Percentiles rank a stretch among this genome's conserved stretches.
phyloP scores from a whole-genome alignment of 23 red algal genomes.

The Porphyridium purpureum region DNA sequence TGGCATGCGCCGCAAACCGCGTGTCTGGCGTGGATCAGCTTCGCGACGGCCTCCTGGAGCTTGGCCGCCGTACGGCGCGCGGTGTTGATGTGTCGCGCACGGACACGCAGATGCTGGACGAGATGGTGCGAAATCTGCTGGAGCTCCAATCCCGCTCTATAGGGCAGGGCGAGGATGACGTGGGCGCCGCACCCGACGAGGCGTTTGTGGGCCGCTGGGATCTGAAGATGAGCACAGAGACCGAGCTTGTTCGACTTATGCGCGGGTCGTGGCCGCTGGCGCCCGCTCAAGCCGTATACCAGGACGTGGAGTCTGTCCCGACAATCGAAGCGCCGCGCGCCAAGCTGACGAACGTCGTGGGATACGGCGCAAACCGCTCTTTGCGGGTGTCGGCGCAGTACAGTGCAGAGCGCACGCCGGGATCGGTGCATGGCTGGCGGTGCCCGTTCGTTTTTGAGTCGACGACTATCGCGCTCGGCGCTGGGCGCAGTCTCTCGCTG shows the following conservation, averaged over 20 bases:
- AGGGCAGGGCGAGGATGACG: not conserved
- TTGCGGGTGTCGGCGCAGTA: not conserved
- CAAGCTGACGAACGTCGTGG: not conserved
- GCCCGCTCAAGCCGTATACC: not conserved
- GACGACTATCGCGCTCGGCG: not conserved
- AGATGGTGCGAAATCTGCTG: not conserved
- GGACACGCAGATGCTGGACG: not conserved
- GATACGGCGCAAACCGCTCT: not conserved
- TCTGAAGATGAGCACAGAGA: not conserved
- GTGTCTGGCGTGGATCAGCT: not conserved
- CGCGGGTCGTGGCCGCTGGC: not conserved
- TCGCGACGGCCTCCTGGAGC: not conserved
- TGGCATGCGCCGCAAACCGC: no score
- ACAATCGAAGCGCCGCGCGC: not conserved
- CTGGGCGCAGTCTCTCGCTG: not conserved
- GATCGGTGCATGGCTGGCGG: not conserved
- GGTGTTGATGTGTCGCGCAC: not conserved
- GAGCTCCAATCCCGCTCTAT: not conserved
- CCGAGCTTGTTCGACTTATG: not conserved
- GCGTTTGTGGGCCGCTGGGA: not conserved
- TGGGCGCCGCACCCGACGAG: not conserved
- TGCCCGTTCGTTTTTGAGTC: not conserved
- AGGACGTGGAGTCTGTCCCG: not conserved
- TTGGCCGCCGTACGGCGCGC: not conserved
- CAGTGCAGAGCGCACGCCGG: not conserved